Conservation (phyloP, 306 rosid genomes). For the Glycyrrhiza uralensis region DNA sequence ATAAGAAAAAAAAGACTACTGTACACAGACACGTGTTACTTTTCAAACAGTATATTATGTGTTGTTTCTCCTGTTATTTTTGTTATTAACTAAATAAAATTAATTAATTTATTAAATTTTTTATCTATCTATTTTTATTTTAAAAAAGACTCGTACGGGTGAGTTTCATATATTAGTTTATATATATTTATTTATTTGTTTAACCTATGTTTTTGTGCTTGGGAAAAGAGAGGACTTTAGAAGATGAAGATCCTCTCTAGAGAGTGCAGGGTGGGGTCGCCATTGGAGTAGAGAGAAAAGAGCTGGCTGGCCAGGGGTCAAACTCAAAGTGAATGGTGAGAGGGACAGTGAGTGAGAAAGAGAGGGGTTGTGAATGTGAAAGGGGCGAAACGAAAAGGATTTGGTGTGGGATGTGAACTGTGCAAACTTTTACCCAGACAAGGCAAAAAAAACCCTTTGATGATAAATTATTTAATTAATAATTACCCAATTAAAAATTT, state of each 20-base stretch:
- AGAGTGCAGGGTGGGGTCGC: constrained; percentile 60
- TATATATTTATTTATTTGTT: constrained; percentile 25
- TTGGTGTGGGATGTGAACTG: constrained; percentile 5
- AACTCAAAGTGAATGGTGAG: constrained; percentile 71
- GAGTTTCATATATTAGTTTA: too few relatives aligned
- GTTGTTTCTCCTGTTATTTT: too few relatives aligned
- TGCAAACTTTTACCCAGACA: constrained; percentile 17
- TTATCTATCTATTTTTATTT: too few relatives aligned
- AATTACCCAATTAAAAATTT: background rate
- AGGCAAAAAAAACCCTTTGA: background rate
- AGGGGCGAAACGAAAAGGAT: constrained; percentile 50
- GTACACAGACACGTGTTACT: too few relatives aligned
- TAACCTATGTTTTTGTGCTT: constrained; percentile 22
- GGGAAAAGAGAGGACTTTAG: constrained; percentile 29
- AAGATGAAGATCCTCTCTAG: constrained; percentile 40
- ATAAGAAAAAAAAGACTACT: too few relatives aligned
- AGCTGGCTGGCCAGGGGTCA: constrained; percentile 89
- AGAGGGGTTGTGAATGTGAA: constrained; percentile 33
- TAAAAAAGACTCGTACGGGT: too few relatives aligned
- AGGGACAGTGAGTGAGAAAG: constrained; percentile 29
- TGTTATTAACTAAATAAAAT: too few relatives aligned
- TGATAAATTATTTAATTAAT: background rate
- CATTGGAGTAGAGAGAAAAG: constrained; percentile 51
- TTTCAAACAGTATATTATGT: too few relatives aligned
- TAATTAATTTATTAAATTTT: too few relatives aligned